phyloP scores from a whole-genome alignment of 768 basidiomycete genomes.

The Inosperma sp. region DNA sequence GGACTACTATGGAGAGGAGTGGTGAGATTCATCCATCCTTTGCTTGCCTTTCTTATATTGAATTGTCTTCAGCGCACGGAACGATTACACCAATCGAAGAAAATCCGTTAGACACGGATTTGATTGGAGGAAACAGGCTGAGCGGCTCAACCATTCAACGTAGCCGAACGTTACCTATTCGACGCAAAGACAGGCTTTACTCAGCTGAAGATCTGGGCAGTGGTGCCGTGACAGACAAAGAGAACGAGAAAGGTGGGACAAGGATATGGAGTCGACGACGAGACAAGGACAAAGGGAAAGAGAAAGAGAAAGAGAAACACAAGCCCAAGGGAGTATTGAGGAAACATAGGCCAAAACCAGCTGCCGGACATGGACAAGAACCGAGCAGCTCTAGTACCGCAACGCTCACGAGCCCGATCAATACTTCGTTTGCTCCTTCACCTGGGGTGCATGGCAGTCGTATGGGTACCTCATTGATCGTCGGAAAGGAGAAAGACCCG shows the following conservation, averaged over 20 bases:
- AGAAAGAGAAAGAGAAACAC: conserved; percentile 12
- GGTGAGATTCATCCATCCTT: conserved; percentile 25
- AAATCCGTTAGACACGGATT: conserved; percentile 30
- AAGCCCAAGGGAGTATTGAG: conserved; percentile 10
- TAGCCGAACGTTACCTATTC: conserved; percentile 62
- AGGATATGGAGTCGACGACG: conserved; percentile 1
- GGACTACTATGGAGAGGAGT: conserved; percentile 50
- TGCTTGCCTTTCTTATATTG: background rate
- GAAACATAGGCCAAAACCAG: conserved; percentile 1
- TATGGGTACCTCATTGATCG: too few species aligned
- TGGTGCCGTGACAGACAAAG: conserved; percentile 13
- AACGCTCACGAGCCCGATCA: too few species aligned
- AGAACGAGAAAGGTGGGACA: conserved; percentile 9
- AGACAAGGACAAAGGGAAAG: too few species aligned
- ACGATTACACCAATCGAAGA: conserved; percentile 49
- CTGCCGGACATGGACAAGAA: background rate
- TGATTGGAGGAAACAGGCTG: conserved; percentile 22
- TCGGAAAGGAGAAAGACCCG: too few species aligned
- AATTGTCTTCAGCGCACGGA: conserved; percentile 4
- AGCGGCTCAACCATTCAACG: conserved; percentile 40
- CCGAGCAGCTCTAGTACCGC: too few species aligned
- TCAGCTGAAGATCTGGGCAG: conserved; percentile 6
- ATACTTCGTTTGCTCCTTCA: too few species aligned
- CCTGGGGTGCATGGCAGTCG: too few species aligned
- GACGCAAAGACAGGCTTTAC: conserved; percentile 25